A percentile compares a stretch with the other conserved stretches of the same genome.
phyloP scores from a whole-genome alignment of 177 flowering plant genomes.

The Vitis hybrid region DNA sequence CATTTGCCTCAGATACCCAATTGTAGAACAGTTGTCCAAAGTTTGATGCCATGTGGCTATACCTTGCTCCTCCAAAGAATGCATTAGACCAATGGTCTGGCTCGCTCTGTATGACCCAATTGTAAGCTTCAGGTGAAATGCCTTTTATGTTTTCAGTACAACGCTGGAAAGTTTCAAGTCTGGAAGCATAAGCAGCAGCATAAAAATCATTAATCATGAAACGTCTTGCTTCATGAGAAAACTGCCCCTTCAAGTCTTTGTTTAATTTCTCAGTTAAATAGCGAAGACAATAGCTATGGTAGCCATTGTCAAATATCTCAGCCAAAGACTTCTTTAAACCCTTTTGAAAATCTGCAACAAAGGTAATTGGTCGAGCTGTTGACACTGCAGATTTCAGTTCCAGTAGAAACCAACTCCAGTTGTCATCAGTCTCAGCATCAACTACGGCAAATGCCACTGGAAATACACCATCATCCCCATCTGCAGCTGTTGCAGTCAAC shows the following conservation, averaged over 20 bases:
- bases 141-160: conserved; percentile 44
- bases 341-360: conserved; percentile 53
- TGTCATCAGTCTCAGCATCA: conserved; percentile 54
- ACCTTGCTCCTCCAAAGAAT: conserved; percentile 54
- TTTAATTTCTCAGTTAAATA: conserved; percentile 50
- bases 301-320: conserved; percentile 36
- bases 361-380: conserved; percentile 34
- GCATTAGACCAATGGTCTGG: conserved; percentile 69
- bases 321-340: conserved; percentile 42
- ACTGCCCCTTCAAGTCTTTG: conserved; percentile 50
- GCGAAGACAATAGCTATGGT: conserved; percentile 45
- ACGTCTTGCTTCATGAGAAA: conserved; percentile 64
- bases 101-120: conserved; percentile 53
- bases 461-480: conserved; percentile 55
- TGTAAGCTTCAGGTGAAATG: conserved; percentile 53
- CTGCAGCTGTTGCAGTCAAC: conserved; percentile 46
- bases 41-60: conserved; percentile 51
- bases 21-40: conserved; percentile 50
- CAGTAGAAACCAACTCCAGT: conserved; percentile 56
- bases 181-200: conserved; percentile 57
- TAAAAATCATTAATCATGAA: conserved; percentile 54
- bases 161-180: conserved; percentile 38
- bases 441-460: conserved; percentile 60
- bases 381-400: conserved; percentile 43
- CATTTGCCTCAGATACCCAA: conserved; percentile 59